Percentiles rank a stretch among this genome's conserved stretches.
These are phyloP conservation scores for Colletotrichum falcatum DNA, from an alignment of 2,329 filamentous ascomycete species.

Conservation along the genomic window DNA sequence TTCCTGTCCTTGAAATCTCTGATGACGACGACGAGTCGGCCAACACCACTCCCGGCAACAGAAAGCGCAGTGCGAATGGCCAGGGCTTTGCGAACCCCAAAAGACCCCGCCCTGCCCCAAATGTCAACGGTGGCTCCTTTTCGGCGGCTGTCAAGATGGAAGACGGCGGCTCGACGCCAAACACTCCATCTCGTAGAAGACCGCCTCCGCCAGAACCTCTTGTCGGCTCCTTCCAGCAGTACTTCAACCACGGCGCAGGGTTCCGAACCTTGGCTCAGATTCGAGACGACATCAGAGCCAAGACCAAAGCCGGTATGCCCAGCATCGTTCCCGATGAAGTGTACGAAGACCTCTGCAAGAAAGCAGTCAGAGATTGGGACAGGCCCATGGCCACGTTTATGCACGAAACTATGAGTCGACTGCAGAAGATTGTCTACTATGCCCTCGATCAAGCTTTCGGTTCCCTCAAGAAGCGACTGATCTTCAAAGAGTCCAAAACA, in stretches of 20 bases:
- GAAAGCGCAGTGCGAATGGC: slow-evolving; percentile 45
- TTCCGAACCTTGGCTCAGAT: slow-evolving; percentile 64
- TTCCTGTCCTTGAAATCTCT: slow-evolving; percentile 52
- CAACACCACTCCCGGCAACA: slow-evolving; percentile 37
- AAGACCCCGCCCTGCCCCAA: slow-evolving; percentile 31
- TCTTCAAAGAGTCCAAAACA: slow-evolving; percentile 61
- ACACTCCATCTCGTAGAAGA: slow-evolving; percentile 25
- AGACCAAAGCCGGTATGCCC: slow-evolving; percentile 68
- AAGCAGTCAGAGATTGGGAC: slow-evolving; percentile 70
- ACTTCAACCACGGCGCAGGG: slow-evolving; percentile 52
- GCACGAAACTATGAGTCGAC: slow-evolving; percentile 58
- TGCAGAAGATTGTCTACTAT: slow-evolving; percentile 58
- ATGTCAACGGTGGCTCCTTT: slow-evolving; percentile 39
- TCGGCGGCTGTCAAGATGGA: slow-evolving; percentile 53
- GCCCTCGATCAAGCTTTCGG: slow-evolving; percentile 63
- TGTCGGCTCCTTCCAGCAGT: slow-evolving; percentile 52
- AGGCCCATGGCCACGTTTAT: slow-evolving; percentile 63
- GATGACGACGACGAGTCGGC: slow-evolving; percentile 52
- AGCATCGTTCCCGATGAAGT: slow-evolving; percentile 70
- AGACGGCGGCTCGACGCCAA: slow-evolving; percentile 39
- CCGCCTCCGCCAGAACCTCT: slow-evolving; percentile 38
- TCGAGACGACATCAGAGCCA: slow-evolving; percentile 64
- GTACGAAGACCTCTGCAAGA: slow-evolving; percentile 67
- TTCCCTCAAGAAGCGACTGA: slow-evolving; percentile 58
- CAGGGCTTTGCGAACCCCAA: slow-evolving; percentile 38